Conservation (phyloP, 345 rosid species). For the Raphanus sativus region DNA sequence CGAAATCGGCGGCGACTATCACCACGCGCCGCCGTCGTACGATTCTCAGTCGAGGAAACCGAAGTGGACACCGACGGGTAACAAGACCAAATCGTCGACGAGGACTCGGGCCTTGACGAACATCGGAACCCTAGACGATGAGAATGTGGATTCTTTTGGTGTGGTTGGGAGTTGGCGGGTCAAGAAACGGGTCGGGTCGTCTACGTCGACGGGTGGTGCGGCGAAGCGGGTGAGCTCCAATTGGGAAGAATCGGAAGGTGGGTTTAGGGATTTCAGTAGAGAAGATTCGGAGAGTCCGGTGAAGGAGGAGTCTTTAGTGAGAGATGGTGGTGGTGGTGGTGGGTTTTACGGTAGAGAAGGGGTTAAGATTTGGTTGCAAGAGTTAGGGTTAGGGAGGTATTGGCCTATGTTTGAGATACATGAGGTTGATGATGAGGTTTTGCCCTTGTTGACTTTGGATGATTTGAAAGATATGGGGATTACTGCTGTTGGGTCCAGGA, state of each 20-base stretch:
- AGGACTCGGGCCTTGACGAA: constrained; percentile 63
- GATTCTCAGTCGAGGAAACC: constrained; percentile 50
- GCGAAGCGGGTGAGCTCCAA: constrained; percentile 57
- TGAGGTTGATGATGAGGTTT: constrained; percentile 85
- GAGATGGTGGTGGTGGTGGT: constrained; percentile 19
- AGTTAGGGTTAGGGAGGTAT: constrained; percentile 71
- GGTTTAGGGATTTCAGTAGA: constrained; percentile 52
- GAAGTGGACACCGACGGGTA: constrained; percentile 25
- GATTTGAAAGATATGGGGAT: constrained; percentile 95
- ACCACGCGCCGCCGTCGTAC: constrained; percentile 34
- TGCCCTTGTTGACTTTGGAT: constrained; percentile 83
- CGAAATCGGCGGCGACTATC: constrained; percentile 78
- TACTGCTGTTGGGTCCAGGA: constrained; percentile 80
- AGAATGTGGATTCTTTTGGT: constrained; percentile 37
- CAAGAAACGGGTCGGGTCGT: constrained; percentile 40
- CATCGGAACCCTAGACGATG: background rate
- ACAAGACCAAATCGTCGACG: constrained; percentile 47
- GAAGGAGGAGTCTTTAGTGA: constrained; percentile 56
- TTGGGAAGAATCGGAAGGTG: constrained; percentile 66
- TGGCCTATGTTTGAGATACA: constrained; percentile 78
- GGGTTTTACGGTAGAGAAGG: constrained; percentile 33
- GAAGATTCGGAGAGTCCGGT: constrained; percentile 68
- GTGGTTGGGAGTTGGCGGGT: constrained; percentile 76
- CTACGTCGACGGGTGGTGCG: background rate
- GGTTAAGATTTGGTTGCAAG: constrained; percentile 31